A percentile compares a stretch with the other conserved stretches of the same genome.
These are phyloP conservation scores for Tephrocybe sp. DNA, from an alignment of 768 basidiomycete genomes.

Conservation along the genomic window DNA sequence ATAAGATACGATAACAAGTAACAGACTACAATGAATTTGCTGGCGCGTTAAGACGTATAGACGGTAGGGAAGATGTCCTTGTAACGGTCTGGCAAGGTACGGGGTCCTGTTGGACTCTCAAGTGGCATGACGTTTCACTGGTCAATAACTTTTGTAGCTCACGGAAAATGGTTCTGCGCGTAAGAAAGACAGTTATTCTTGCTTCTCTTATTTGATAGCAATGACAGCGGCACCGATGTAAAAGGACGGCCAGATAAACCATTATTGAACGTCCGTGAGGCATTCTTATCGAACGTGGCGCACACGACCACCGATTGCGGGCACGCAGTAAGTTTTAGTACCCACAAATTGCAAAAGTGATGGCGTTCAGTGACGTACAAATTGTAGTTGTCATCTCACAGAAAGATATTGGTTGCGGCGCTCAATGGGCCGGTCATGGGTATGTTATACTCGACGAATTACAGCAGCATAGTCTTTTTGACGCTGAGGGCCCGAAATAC, in stretches of 20 bases:
- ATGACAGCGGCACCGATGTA: conserved; percentile 58
- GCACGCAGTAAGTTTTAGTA: conserved; percentile 49
- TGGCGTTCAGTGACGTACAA: too few species aligned
- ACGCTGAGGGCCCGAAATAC: conserved; percentile 1
- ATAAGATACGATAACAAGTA: background rate
- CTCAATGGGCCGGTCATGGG: conserved; percentile 79
- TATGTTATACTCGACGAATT: too few species aligned
- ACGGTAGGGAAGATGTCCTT: conserved; percentile 58
- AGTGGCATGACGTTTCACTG: too few species aligned
- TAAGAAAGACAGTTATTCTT: conserved; percentile 33
- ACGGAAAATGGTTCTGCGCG: conserved; percentile 76
- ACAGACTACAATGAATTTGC: conserved; percentile 67
- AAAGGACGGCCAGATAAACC: conserved; percentile 25
- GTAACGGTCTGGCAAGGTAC: conserved; percentile 71
- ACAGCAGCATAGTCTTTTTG: too few species aligned
- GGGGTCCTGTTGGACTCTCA: background rate
- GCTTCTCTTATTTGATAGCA: background rate
- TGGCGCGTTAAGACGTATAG: conserved; percentile 54
- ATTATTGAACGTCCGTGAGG: conserved; percentile 39
- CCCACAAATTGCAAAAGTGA: too few species aligned
- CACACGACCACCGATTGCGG: conserved; percentile 59
- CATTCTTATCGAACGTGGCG: conserved; percentile 45
- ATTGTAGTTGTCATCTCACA: conserved; percentile 64
- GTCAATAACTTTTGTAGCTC: conserved; percentile 37
- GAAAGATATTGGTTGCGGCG: conserved; percentile 69